Conservation (phyloP, 2,329 filamentous ascomycete species). For the Paraconiothyrium sp. region DNA sequence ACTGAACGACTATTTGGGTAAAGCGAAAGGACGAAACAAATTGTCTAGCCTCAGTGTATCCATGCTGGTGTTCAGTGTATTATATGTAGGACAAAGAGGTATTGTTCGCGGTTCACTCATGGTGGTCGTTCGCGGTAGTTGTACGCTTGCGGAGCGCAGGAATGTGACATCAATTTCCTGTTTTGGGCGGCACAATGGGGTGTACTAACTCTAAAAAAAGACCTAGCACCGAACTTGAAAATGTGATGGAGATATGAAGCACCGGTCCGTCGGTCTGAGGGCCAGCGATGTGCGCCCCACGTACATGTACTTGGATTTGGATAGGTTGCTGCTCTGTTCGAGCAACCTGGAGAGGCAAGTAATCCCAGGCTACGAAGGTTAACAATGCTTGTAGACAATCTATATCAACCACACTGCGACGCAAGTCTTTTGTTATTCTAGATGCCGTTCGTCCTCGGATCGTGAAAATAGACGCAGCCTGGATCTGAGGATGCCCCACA, state of each 20-base stretch:
- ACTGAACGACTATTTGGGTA: neutral
- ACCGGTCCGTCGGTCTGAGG: neutral
- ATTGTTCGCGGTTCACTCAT: neutral
- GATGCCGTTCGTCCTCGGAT: too few species aligned
- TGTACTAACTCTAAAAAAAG: neutral
- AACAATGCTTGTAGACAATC: neutral
- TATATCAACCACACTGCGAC: too few species aligned
- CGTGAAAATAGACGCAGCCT: too few species aligned
- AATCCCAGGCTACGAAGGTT: neutral
- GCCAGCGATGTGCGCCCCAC: neutral
- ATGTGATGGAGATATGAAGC: neutral
- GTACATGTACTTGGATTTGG: neutral
- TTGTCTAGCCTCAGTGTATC: neutral
- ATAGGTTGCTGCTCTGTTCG: neutral
- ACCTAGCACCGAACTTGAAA: neutral
- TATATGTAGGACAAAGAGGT: slow-evolving; percentile 4
- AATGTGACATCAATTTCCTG: slow-evolving; percentile 1
- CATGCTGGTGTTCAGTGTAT: neutral
- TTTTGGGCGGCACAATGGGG: neutral
- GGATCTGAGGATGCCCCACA: too few species aligned
- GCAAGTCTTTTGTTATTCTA: too few species aligned
- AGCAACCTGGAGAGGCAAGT: neutral
- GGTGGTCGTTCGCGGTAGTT: slow-evolving; percentile 1
- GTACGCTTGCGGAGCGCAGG: slow-evolving; percentile 1
- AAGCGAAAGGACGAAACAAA: neutral